Base-by-base conservation (phyloP, 208 protist genomes). In the Leishmania gerbilli region DNA sequence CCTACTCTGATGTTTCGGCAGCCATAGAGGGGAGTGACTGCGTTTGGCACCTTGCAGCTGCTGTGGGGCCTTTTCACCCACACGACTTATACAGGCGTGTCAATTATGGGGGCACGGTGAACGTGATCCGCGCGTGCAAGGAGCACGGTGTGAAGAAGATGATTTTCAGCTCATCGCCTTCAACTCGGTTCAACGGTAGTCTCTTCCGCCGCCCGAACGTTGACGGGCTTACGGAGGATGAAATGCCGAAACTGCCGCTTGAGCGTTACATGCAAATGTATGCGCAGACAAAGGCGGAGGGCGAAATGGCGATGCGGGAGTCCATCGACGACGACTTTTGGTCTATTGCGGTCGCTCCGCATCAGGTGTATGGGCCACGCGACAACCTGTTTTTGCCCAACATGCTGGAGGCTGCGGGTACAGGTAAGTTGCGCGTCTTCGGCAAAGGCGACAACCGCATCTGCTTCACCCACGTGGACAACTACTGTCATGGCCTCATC, bases 341-440 rank as follows among this genome's bases (percentile, higher is more conserved):
- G 87, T 88, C 93, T 9, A 92, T 98, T 64, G 87, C 94, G 17
- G 96, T 99, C 8, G 98, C 98, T 15, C 98, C 98, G 1, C 98
- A 99, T 84, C 97, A 99, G 76, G 97, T 98, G 9, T 99, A 99
- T 85, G 98, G 98, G 1, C 98, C 98, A 7, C 90, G 97, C 19
- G 98, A 99, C 84, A 97, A 95, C 79, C 87, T 99, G 19, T 99
- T 99, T 85, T 77, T 99, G 62, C 95, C 97, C n/a, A 99, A 98
- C 80, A 95, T 99, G 80, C 89, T 99, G 27, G 94, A 98, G 79
- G 96, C 97, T 19, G 95, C 96, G n/a, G 92, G 95, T 47, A 99
- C 92, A 11, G 96, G 96, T 9, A 97, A 98, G 84, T 87, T 99
- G 49, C 94, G 97, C 51, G 89, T 99, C 82, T 99, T 99, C 85